Percentiles rank a stretch among this genome's conserved stretches.
phyloP scores from a whole-genome alignment of 129 eudicot genomes.

The Oenanthe sinensis region DNA sequence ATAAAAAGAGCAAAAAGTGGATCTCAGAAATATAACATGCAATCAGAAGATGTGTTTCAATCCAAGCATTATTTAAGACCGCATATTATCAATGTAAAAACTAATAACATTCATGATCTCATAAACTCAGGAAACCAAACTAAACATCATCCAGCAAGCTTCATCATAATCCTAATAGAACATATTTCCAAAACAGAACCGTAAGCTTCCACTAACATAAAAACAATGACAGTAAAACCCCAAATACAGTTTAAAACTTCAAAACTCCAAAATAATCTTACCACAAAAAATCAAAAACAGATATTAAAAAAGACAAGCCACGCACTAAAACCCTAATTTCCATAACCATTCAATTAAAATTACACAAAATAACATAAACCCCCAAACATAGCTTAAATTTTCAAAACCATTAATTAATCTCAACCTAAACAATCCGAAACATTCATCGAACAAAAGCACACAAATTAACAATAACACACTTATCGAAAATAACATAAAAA shows the following conservation, averaged over 20 bases:
- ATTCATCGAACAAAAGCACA: no score
- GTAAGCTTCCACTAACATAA: not conserved
- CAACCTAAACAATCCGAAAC: not conserved
- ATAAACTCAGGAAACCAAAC: not conserved
- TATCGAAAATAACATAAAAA: not conserved
- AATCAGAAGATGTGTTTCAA: not conserved
- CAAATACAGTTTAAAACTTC: not conserved
- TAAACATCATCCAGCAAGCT: not conserved
- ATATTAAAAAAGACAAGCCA: not conserved
- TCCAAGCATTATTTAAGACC: not conserved
- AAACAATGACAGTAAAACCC: not conserved
- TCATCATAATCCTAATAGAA: not conserved
- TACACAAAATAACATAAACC: not conserved
- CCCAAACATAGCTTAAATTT: not conserved
- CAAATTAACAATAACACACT: not conserved
- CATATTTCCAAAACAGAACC: not conserved
- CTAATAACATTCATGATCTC: not conserved
- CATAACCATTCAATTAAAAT: not conserved
- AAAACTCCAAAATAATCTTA: not conserved
- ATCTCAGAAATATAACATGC: not conserved
- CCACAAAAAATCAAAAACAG: not conserved
- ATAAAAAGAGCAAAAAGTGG: not conserved
- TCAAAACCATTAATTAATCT: not conserved
- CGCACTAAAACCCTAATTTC: not conserved
- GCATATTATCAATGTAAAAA: not conserved